A percentile compares a stretch with the other conserved stretches of the same genome.
Conservation (phyloP, 495 filamentous ascomycete genomes). For the Baudoinia panamericana region DNA sequence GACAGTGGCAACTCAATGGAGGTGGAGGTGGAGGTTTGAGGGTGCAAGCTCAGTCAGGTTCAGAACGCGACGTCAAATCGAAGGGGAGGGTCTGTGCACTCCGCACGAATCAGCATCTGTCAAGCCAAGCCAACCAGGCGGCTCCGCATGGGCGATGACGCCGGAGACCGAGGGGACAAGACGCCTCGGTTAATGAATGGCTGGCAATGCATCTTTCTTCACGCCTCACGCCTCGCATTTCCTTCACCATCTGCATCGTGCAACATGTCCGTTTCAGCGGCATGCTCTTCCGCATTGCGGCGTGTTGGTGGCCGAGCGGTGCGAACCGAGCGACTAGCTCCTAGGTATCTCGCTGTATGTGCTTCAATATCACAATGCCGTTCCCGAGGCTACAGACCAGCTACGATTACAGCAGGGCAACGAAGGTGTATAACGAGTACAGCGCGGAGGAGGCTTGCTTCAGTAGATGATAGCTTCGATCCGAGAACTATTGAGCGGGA, state of each 20-base stretch:
- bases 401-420: constrained; percentile 10
- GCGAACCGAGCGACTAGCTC: constrained; percentile 1
- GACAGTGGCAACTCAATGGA: too few relatives aligned
- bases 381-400: constrained; percentile 7
- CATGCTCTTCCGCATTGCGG: neutral
- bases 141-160: too few relatives aligned
- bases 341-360: neutral
- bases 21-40: too few relatives aligned
- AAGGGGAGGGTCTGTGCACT: too few relatives aligned
- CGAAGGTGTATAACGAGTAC: constrained; percentile 9
- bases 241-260: neutral
- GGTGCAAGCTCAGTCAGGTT: too few relatives aligned
- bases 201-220: too few relatives aligned
- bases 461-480: constrained; percentile 55
- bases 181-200: too few relatives aligned
- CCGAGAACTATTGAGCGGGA: constrained; percentile 66
- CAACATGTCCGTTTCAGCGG: neutral
- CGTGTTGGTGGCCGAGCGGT: neutral
- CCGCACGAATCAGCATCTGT: too few relatives aligned
- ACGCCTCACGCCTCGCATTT: neutral
- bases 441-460: constrained; percentile 32
- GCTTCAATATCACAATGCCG: constrained; percentile 1
- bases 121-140: too few relatives aligned
- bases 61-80: too few relatives aligned
- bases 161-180: too few relatives aligned